A percentile compares a stretch with the other conserved stretches of the same genome.
Evolutionary conservation across 139 green algal species (phyloP).

Genomic region (Coccomyxa sp.): DNA sequence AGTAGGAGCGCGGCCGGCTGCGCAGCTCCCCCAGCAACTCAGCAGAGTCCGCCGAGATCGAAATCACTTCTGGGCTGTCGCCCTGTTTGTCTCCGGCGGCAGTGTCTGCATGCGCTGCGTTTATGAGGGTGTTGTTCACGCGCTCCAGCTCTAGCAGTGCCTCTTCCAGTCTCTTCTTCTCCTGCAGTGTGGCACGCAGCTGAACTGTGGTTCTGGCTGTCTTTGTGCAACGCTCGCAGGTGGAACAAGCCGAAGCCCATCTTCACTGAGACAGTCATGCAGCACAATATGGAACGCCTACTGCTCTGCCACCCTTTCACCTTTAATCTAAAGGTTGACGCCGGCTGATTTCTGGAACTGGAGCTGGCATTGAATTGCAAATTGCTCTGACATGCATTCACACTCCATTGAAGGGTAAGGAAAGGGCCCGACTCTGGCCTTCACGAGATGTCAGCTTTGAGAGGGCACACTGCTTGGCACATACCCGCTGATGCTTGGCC

Average conservation of each 20-base stretch:
- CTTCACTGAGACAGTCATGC: no score
- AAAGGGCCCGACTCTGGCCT: no score
- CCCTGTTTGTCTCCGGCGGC: background rate
- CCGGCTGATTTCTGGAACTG: background rate
- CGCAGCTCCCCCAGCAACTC: background rate
- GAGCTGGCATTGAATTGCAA: background rate
- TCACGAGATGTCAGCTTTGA: no score
- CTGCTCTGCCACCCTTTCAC: background rate
- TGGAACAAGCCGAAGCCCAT: no score
- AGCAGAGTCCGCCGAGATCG: background rate
- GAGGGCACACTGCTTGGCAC: background rate
- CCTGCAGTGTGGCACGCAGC: background rate
- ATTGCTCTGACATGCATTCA: no score
- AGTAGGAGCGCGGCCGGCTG: background rate
- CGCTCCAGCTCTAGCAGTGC: background rate
- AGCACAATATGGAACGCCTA: background rate
- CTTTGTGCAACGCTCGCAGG: no score
- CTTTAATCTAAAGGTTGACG: background rate
- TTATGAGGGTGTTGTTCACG: background rate
- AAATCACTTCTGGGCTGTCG: background rate
- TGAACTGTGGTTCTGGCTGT: no score
- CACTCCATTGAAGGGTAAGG: no score
- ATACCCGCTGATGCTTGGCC: background rate
- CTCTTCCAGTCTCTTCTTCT: background rate
- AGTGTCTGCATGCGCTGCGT: background rate